Percentiles rank a stretch among this genome's conserved stretches.
phyloP scores from a whole-genome alignment of 805 yeast genomes.

The Yarrowia sp. region DNA sequence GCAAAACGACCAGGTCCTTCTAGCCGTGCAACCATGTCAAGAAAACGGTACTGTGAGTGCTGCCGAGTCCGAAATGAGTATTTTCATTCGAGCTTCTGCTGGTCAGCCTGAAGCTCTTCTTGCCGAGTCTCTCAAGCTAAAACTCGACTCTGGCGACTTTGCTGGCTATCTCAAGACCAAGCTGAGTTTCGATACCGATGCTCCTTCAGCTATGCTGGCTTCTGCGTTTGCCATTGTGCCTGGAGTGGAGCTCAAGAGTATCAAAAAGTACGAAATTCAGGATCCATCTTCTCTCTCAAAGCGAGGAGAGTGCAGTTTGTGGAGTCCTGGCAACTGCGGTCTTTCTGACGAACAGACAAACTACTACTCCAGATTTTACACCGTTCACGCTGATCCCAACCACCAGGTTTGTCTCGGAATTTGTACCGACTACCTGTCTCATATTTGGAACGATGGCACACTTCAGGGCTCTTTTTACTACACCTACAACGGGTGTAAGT shows the following conservation, averaged over 20 bases:
- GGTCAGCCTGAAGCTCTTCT: background rate
- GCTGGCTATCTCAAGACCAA: background rate
- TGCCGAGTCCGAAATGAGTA: background rate
- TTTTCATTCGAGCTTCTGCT: background rate
- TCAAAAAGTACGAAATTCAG: background rate
- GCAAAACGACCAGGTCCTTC: background rate
- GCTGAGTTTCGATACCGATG: background rate
- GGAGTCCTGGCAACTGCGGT: background rate
- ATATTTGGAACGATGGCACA: background rate
- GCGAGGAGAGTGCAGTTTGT: background rate
- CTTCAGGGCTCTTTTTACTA: conserved; percentile 10
- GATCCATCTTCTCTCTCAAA: background rate
- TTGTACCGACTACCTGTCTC: background rate
- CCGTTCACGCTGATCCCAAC: background rate
- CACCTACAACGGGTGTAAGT: background rate
- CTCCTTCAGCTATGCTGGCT: background rate
- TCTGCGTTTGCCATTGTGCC: background rate
- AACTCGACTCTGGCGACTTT: background rate
- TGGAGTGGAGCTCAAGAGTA: background rate
- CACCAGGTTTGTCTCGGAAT: background rate
- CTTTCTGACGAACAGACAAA: background rate
- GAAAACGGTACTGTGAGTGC: background rate
- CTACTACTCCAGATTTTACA: background rate
- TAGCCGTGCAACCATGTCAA: background rate
- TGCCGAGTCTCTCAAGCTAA: background rate